Evolutionary conservation across 202 grass and related monocot species (phyloP).

Genomic region (Panicum hallii): DNA sequence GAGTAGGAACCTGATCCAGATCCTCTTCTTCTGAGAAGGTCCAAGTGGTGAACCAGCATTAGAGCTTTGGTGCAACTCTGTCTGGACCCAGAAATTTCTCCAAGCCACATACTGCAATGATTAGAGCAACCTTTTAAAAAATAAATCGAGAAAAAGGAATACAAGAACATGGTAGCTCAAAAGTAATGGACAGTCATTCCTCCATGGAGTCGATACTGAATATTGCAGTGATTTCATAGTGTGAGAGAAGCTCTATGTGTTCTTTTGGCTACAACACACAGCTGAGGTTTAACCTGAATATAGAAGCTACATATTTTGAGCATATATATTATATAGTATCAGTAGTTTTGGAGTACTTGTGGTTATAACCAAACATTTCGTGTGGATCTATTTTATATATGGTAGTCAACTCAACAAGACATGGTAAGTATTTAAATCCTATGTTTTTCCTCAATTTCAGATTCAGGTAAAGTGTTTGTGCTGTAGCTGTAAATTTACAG

Average conservation of each 20-base stretch:
- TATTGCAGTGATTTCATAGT: background rate
- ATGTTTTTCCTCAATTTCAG: background rate
- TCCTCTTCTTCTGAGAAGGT: background rate
- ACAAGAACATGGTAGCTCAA: background rate
- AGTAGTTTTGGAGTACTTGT: background rate
- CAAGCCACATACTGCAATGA: conserved; percentile 1
- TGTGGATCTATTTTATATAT: background rate
- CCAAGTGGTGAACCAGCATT: background rate
- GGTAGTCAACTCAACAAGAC: conserved; percentile 9
- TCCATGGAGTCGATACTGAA: background rate
- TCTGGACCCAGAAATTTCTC: background rate
- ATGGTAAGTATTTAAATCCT: background rate
- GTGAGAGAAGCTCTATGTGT: background rate
- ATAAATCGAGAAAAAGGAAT: background rate
- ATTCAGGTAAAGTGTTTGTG: background rate
- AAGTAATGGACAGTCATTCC: background rate
- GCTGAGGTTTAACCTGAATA: background rate
- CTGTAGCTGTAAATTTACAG: background rate
- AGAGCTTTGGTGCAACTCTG: background rate
- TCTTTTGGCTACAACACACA: background rate
- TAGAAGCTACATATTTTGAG: background rate
- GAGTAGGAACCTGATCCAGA: background rate
- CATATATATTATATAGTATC: background rate
- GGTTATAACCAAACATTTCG: background rate
- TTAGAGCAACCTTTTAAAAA: background rate